Evolutionary conservation across 352 stramenopile genomes (phyloP).

Genomic region (Phytophthora europaea): DNA sequence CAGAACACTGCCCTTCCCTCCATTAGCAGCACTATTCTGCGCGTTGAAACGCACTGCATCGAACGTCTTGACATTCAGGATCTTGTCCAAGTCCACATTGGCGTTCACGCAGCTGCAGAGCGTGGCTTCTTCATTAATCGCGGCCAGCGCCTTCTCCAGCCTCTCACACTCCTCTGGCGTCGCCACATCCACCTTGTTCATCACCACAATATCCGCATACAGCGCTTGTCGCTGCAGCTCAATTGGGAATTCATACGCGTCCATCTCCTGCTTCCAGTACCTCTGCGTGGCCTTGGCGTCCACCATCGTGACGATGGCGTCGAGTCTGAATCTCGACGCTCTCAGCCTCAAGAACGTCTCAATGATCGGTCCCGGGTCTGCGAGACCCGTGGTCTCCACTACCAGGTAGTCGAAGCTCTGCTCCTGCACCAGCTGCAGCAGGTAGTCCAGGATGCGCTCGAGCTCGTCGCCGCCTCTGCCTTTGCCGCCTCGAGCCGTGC

Average conservation of each 20-base stretch:
- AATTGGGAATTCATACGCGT: slow-evolving; percentile 55
- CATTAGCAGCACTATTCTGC: slow-evolving; percentile 30
- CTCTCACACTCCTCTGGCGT: slow-evolving; percentile 39
- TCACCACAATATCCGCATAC: slow-evolving; percentile 75
- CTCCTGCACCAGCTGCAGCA: slow-evolving; percentile 65
- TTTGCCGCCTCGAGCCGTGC: slow-evolving; percentile 92
- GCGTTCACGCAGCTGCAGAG: slow-evolving; percentile 64
- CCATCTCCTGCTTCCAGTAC: slow-evolving; percentile 42
- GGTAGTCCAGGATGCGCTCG: slow-evolving; percentile 93
- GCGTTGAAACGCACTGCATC: slow-evolving; percentile 67
- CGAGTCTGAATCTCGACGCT: slow-evolving; percentile 93
- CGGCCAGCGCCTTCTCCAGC: slow-evolving; percentile 41
- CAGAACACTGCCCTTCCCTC: slow-evolving; percentile 16
- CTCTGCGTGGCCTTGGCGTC: slow-evolving; percentile 83
- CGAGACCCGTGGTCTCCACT: slow-evolving; percentile 97
- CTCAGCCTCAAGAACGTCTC: slow-evolving; percentile 96
- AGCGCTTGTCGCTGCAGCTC: slow-evolving; percentile 72
- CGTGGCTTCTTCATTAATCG: slow-evolving; percentile 62
- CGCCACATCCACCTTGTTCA: slow-evolving; percentile 83
- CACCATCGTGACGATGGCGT: slow-evolving; percentile 97
- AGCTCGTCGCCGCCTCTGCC: slow-evolving; percentile 87
- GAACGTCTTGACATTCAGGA: slow-evolving; percentile 81
- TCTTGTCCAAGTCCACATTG: slow-evolving; percentile 56
- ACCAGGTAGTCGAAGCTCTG: slow-evolving; percentile 97
- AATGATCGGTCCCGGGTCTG: slow-evolving; percentile 97